Evolutionary conservation across 2,329 filamentous ascomycete genomes (phyloP).

Genomic region (Apiospora pterosperma): DNA sequence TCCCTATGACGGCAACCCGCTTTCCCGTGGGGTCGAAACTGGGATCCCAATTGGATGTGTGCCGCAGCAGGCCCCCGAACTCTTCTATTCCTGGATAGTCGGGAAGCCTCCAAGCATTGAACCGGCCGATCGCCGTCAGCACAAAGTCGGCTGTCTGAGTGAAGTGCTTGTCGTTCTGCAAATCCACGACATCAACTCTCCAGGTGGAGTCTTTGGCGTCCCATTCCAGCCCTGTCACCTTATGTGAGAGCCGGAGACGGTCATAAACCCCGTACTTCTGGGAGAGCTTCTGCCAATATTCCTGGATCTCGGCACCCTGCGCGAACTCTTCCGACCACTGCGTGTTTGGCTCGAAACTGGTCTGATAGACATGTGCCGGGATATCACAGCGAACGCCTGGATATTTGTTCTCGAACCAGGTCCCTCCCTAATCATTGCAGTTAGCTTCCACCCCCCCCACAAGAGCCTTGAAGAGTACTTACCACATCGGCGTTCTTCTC

Average conservation of each 20-base stretch:
- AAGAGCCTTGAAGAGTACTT: slow-evolving; percentile 26
- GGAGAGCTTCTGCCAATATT: slow-evolving; percentile 63
- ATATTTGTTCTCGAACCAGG: slow-evolving; percentile 55
- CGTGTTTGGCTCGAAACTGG: slow-evolving; percentile 63
- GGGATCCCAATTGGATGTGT: slow-evolving; percentile 59
- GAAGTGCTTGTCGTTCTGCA: slow-evolving; percentile 33
- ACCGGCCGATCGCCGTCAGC: slow-evolving; percentile 60
- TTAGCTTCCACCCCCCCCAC: slow-evolving; percentile 4
- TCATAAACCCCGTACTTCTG: slow-evolving; percentile 62
- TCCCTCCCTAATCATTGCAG: slow-evolving; percentile 38
- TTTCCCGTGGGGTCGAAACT: slow-evolving; percentile 46
- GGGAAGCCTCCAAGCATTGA: slow-evolving; percentile 64
- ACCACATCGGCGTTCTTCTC: slow-evolving; percentile 68
- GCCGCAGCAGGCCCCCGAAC: slow-evolving; percentile 53
- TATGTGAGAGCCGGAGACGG: slow-evolving; percentile 50
- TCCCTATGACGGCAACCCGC: slow-evolving; percentile 58
- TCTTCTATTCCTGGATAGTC: slow-evolving; percentile 54
- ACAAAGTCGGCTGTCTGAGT: slow-evolving; percentile 54
- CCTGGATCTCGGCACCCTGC: slow-evolving; percentile 61
- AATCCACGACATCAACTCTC: slow-evolving; percentile 45
- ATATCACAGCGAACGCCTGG: slow-evolving; percentile 67
- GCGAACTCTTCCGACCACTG: slow-evolving; percentile 69
- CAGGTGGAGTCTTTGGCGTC: slow-evolving; percentile 49
- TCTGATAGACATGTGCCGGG: slow-evolving; percentile 67
- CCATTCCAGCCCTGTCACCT: slow-evolving; percentile 57